Percentiles rank a stretch among this genome's conserved stretches.
phyloP scores from a whole-genome alignment of 2,329 filamentous ascomycete genomes.

The Aspergillus sp. region DNA sequence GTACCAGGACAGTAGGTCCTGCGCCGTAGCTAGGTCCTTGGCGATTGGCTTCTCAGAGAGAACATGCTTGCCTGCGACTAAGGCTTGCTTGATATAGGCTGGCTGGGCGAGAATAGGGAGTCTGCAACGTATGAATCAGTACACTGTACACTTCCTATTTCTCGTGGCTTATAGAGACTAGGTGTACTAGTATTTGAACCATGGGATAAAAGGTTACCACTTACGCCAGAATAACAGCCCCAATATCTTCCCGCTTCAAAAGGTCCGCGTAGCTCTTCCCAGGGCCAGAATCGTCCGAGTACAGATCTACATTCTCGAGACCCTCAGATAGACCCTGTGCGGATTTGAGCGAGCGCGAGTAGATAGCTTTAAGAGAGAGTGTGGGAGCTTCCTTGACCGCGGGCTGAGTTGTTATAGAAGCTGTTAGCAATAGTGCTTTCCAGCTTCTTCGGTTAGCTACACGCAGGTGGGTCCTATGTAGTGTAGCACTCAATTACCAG shows the following conservation, averaged over 20 bases:
- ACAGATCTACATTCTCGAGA: slow-evolving; percentile 48
- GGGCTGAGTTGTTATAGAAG: slow-evolving; percentile 37
- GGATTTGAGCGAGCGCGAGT: slow-evolving; percentile 58
- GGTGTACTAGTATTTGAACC: not conserved
- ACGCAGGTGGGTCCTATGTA: not conserved
- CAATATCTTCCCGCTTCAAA: slow-evolving; percentile 49
- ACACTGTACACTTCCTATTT: not conserved
- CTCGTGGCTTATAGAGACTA: not conserved
- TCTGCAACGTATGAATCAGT: slow-evolving; percentile 25
- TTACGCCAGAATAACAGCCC: slow-evolving; percentile 53
- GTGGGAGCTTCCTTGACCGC: slow-evolving; percentile 49
- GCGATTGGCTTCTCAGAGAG: slow-evolving; percentile 60
- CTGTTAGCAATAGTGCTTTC: not conserved
- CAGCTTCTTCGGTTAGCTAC: too few relatives aligned
- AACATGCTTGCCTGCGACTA: slow-evolving; percentile 56
- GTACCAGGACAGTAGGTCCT: slow-evolving; percentile 54
- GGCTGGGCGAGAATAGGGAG: slow-evolving; percentile 56
- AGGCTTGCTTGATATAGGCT: slow-evolving; percentile 50
- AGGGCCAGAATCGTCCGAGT: slow-evolving; percentile 54
- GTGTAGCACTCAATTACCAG: not conserved
- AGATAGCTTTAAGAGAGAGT: slow-evolving; percentile 56
- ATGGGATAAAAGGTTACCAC: slow-evolving; percentile 19
- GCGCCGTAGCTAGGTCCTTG: slow-evolving; percentile 53
- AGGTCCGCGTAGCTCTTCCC: slow-evolving; percentile 49
- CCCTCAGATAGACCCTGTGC: slow-evolving; percentile 45